These are phyloP conservation scores for Mycogone perniciosa DNA, from an alignment of 2,329 filamentous ascomycete genomes.

Conservation along the genomic window DNA sequence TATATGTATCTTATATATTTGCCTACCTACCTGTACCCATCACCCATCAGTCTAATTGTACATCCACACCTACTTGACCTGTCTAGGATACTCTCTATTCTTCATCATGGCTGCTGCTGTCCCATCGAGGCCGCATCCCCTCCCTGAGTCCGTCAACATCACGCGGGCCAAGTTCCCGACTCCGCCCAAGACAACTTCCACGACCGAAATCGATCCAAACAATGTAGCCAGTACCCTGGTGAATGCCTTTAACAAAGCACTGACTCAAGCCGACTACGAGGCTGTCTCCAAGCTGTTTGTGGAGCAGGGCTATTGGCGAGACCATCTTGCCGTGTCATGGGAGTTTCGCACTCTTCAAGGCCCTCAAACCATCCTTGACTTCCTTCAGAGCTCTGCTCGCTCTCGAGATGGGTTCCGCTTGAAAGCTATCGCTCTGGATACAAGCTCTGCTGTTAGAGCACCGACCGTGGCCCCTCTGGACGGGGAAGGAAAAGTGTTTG, in stretches of 20 bases:
- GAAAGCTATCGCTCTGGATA: slow-evolving; percentile 39
- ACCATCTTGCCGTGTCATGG: slow-evolving; percentile 52
- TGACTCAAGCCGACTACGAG: slow-evolving; percentile 30
- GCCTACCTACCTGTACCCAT: no score
- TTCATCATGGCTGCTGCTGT: slow-evolving; percentile 4
- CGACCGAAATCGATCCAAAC: slow-evolving; percentile 25
- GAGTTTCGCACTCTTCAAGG: slow-evolving; percentile 47
- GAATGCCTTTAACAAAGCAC: slow-evolving; percentile 33
- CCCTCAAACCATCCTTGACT: slow-evolving; percentile 31
- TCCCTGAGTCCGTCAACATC: slow-evolving; percentile 47
- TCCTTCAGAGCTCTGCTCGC: slow-evolving; percentile 27
- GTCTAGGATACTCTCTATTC: neutral
- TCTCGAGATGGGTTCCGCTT: slow-evolving; percentile 35
- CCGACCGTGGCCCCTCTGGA: slow-evolving; percentile 44
- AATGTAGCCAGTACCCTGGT: slow-evolving; percentile 34
- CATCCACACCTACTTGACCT: neutral
- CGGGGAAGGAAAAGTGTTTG: slow-evolving; percentile 39
- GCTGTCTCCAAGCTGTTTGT: slow-evolving; percentile 35
- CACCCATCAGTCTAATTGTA: no score
- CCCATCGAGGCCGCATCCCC: neutral
- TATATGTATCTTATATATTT: no score
- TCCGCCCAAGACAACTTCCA: slow-evolving; percentile 16
- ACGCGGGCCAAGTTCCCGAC: slow-evolving; percentile 38
- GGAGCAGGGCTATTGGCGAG: slow-evolving; percentile 49
- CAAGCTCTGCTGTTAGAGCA: slow-evolving; percentile 35